phyloP scores from a whole-genome alignment of 176 grass and related monocot genomes.

The Oryza glumipatula region DNA sequence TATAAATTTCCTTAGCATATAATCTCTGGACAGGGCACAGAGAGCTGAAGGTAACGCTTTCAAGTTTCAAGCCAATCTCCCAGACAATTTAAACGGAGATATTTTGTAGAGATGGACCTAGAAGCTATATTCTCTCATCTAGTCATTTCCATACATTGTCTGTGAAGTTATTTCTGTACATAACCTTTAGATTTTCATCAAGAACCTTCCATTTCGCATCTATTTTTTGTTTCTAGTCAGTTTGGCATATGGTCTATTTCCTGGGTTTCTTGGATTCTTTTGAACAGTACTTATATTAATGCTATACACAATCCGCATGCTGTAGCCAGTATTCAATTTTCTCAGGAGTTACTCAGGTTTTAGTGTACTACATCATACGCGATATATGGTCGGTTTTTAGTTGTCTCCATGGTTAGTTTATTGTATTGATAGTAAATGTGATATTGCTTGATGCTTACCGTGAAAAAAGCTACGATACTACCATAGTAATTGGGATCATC shows the following conservation, averaged over 20 bases:
- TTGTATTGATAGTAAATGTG: neutral
- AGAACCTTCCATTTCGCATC: neutral
- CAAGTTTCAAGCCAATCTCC: neutral
- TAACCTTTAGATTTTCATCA: neutral
- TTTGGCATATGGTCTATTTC: neutral
- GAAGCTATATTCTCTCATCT: neutral
- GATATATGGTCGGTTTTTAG: neutral
- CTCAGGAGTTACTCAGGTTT: neutral
- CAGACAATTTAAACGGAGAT: neutral
- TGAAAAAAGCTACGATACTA: neutral
- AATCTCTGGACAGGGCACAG: neutral
- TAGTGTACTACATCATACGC: neutral
- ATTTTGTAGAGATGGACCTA: neutral
- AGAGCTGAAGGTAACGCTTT: neutral
- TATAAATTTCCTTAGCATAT: neutral
- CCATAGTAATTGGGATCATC: neutral
- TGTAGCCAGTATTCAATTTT: neutral
- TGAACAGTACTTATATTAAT: neutral
- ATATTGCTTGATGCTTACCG: neutral
- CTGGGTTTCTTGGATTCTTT: neutral
- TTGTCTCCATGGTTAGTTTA: neutral
- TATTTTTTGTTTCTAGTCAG: neutral
- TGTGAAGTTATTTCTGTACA: neutral
- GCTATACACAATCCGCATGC: no score
- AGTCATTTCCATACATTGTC: constrained; percentile 16